A percentile compares a stretch with the other conserved stretches of the same genome.
These are phyloP conservation scores for Cardamine resedifolia DNA, from an alignment of 345 rosid species.

Conservation along the genomic window DNA sequence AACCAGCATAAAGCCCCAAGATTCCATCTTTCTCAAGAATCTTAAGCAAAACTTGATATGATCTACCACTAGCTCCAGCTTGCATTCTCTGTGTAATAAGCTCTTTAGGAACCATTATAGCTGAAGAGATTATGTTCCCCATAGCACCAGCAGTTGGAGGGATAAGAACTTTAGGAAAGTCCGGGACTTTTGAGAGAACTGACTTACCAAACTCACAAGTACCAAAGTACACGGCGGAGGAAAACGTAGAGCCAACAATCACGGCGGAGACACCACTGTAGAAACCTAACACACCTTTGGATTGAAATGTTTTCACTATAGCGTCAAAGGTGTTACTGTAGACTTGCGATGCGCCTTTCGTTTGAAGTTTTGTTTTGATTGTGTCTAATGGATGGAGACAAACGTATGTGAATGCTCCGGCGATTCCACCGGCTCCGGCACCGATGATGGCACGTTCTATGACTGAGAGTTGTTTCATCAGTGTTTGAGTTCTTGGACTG, in stretches of 20 bases:
- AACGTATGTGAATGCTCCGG: constrained; percentile 90
- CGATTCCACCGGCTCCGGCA: constrained; percentile 82
- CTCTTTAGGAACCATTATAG: constrained; percentile 93
- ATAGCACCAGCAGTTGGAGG: constrained; percentile 98
- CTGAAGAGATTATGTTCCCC: constrained; percentile 92
- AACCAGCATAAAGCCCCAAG: constrained; percentile 85
- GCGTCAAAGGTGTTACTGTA: constrained; percentile 71
- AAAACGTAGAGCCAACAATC: constrained; percentile 82
- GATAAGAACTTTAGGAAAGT: constrained; percentile 66
- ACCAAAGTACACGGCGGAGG: constrained; percentile 89
- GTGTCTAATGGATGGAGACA: constrained; percentile 86
- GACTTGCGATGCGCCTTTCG: constrained; percentile 77
- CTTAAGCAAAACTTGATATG: constrained; percentile 68
- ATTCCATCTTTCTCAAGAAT: constrained; percentile 85
- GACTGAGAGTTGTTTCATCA: constrained; percentile 69
- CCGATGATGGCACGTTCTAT: constrained; percentile 81
- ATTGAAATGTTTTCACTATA: constrained; percentile 65
- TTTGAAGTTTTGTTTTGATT: constrained; percentile 87
- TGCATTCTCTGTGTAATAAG: constrained; percentile 92
- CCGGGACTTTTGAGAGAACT: constrained; percentile 56
- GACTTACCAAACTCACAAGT: constrained; percentile 97
- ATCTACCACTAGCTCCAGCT: constrained; percentile 80
- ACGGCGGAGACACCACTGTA: constrained; percentile 93
- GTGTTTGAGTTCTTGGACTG: constrained; percentile 47
- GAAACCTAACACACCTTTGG: constrained; percentile 79